Evolutionary conservation across 208 protist species (phyloP), one percentile per base, ranked within the genome.

Genomic region (Leishmania guyanensis): DNA sequence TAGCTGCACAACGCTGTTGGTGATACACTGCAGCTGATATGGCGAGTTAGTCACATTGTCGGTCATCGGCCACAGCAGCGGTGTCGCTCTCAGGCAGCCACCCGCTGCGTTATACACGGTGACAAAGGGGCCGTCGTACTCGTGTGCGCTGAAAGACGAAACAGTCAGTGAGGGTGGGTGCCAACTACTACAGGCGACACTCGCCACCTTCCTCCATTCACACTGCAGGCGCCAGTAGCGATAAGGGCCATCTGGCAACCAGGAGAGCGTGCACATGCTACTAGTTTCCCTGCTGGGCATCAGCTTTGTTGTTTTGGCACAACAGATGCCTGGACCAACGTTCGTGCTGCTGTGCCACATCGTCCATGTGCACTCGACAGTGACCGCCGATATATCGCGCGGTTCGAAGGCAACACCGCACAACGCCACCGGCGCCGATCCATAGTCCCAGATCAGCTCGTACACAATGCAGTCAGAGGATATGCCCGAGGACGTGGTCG

Each of bases 401-500:
- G 77, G 62, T 16, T 60, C 66, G 66, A 86, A 82, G 48, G 71
- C 26, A 33, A 86, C 39, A 48, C 82, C 65, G 82, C 62, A 82
- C 72, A 86, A 43, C 17, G 76, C 60, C 20, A 76, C 48, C 51
- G 80, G 33, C 4, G 77, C 46, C 10, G 80, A 62, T 5, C 82
- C 82, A 51, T 82, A 86, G 65, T 86, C 82, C 82, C 82, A 86
- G n/a, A 82, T 54, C 0, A 86, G 82, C 66, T 86, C 82, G 58
- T 86, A 86, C n/a, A 46, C 48, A 29, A 36, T 43, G 12, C 69
- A 12, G 53, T 16, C 70, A 43, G 14, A 14, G 5, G 22, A 33
- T 4, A 39, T 0, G 26, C 29, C 22, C 17, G 17, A 8, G 17
- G 17, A 43, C 2, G 9, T 22, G 12, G n/a, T 20, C 6, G 62